Evolutionary conservation across 306 rosid genomes (phyloP).

Genomic region (Vigna nakashimae): DNA sequence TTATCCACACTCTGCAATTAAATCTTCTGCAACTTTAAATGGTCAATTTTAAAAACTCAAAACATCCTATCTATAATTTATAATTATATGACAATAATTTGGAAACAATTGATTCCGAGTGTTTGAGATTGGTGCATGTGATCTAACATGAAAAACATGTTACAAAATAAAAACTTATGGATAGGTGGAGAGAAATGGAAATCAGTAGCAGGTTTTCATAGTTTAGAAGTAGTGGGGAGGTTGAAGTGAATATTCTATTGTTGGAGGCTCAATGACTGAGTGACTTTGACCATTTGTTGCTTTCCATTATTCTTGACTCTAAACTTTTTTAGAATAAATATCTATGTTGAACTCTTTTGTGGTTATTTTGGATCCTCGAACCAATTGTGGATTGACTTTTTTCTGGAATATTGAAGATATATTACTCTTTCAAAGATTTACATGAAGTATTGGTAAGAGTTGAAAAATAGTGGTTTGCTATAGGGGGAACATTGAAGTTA

Average conservation of each 20-base stretch:
- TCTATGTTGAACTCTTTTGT: constrained; percentile 9
- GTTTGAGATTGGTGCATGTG: constrained; percentile 12
- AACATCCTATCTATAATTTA: constrained; percentile 2
- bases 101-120: constrained; percentile 11
- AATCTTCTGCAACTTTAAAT: constrained; percentile 32
- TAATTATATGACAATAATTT: background rate
- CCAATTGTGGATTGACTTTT: constrained; percentile 1
- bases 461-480: background rate
- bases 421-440: constrained; percentile 1
- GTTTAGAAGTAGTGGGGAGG: constrained; percentile 21
- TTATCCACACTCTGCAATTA: constrained; percentile 21
- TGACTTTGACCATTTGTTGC: constrained; percentile 25
- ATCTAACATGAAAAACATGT: background rate
- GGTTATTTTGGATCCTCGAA: constrained; percentile 2
- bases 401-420: constrained; percentile 14
- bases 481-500: background rate
- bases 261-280: constrained; percentile 3
- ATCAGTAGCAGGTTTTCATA: constrained; percentile 11
- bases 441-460: background rate
- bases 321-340: background rate
- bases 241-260: background rate
- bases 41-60: constrained; percentile 4
- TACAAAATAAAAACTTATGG: background rate
- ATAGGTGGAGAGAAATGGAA: constrained; percentile 29
- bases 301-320: constrained; percentile 13